These are phyloP conservation scores for Torulaspora maleeae DNA, from an alignment of 805 yeast species.

Conservation along the genomic window DNA sequence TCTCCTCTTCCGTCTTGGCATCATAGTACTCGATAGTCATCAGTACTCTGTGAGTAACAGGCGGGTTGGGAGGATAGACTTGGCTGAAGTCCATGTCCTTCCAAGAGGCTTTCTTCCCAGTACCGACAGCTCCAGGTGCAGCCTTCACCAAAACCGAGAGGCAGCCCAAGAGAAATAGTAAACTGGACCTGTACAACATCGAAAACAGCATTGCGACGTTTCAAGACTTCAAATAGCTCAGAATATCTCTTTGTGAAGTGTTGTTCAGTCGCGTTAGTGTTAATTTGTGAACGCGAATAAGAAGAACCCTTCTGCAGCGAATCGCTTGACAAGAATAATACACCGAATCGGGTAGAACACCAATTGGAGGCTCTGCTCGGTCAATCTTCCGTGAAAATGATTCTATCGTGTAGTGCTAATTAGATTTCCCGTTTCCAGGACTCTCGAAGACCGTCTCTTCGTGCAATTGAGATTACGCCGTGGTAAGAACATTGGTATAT, in stretches of 20 bases:
- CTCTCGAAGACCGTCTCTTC: background rate
- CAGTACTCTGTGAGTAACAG: constrained; percentile 26
- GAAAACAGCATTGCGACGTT: background rate
- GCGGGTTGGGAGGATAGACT: constrained; percentile 35
- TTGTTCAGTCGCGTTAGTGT: background rate
- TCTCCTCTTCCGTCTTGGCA: constrained; percentile 10
- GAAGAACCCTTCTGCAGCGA: constrained; percentile 11
- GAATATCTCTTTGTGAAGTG: background rate
- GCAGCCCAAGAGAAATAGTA: constrained; percentile 1
- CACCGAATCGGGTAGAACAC: no score
- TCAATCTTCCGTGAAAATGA: background rate
- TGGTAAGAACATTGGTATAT: background rate
- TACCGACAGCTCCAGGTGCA: constrained; percentile 6
- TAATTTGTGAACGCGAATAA: background rate
- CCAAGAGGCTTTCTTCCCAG: constrained; percentile 6
- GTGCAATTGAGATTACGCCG: background rate
- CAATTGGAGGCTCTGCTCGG: no score
- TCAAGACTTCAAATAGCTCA: background rate
- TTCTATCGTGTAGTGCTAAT: background rate
- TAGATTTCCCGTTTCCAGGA: background rate
- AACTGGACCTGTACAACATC: constrained; percentile 1
- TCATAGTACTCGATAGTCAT: constrained; percentile 29
- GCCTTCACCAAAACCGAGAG: constrained; percentile 4
- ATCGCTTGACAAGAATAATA: constrained; percentile 4
- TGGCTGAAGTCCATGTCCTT: constrained; percentile 12